Conservation (phyloP, 306 rosid species). For the Quercus bicolor region DNA sequence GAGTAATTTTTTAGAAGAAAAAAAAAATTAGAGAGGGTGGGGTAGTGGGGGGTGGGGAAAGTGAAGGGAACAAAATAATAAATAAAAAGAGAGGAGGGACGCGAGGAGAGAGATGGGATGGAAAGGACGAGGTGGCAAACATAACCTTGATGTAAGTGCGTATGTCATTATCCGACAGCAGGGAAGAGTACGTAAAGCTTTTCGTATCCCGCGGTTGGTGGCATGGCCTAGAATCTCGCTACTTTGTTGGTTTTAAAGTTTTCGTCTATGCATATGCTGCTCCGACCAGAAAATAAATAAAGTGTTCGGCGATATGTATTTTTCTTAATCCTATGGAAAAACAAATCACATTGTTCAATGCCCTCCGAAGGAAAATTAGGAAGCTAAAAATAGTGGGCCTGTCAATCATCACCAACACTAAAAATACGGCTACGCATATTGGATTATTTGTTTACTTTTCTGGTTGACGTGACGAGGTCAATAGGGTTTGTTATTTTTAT, state of each 20-base stretch:
- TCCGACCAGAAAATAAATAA: no score
- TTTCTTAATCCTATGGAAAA: neutral
- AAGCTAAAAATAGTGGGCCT: neutral
- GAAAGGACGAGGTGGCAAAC: no score
- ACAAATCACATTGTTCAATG: neutral
- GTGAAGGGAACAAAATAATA: no score
- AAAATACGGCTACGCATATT: neutral
- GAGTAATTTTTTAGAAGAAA: no score
- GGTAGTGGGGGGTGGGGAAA: no score
- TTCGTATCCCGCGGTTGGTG: constrained; percentile 15
- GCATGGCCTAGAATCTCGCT: constrained; percentile 20
- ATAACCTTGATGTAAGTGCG: no score
- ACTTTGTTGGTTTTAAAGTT: neutral
- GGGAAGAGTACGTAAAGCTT: neutral
- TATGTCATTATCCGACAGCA: no score
- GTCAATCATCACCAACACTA: neutral
- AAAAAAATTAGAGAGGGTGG: no score
- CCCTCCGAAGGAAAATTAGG: neutral
- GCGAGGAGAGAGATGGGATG: no score
- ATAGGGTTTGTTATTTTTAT: neutral
- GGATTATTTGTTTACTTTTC: neutral
- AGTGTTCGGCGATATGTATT: no score
- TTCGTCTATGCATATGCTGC: no score
- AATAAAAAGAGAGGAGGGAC: no score
- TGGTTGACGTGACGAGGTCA: neutral